These are phyloP conservation scores for Coemansia sp. DNA, from an alignment of 371 early-diverging fungal genomes.

Conservation along the genomic window DNA sequence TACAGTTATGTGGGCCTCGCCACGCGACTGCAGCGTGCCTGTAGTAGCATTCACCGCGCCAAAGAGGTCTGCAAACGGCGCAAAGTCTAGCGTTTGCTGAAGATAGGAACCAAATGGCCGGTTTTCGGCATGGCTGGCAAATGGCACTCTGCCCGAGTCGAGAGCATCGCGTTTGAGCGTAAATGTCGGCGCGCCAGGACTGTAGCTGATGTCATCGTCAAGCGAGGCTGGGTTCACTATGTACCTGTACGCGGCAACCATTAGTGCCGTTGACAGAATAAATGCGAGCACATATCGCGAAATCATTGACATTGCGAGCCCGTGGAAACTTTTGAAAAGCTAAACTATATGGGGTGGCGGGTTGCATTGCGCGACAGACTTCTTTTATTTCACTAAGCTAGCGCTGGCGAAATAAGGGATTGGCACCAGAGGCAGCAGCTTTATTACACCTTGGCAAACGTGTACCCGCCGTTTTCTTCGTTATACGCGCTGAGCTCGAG, in stretches of 20 bases:
- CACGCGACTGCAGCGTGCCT: constrained; percentile 56
- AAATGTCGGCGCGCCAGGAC: constrained; percentile 30
- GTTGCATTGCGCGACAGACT: too few relatives aligned
- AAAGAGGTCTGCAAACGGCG: constrained; percentile 59
- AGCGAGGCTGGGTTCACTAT: neutral
- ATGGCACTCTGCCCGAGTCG: constrained; percentile 53
- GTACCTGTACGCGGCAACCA: neutral
- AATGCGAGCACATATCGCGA: neutral
- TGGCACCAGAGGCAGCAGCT: neutral
- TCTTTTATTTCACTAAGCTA: neutral
- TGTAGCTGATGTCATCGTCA: constrained; percentile 17
- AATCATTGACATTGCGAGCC: constrained; percentile 14
- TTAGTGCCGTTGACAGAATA: neutral
- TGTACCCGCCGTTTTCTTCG: constrained; percentile 31
- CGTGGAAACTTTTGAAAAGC: constrained; percentile 7
- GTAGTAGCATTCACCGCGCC: constrained; percentile 55
- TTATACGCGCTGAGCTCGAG: constrained; percentile 37
- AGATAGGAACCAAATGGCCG: constrained; percentile 56
- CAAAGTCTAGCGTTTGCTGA: constrained; percentile 62
- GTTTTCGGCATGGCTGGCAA: constrained; percentile 50
- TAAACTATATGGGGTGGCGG: neutral
- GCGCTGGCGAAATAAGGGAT: constrained; percentile 4
- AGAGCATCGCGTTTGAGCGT: constrained; percentile 52
- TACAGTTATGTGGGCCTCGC: constrained; percentile 77
- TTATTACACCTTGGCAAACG: constrained; percentile 28